These are phyloP conservation scores for Saprolegnia diclina DNA, from an alignment of 352 stramenopile species.

Conservation along the genomic window DNA sequence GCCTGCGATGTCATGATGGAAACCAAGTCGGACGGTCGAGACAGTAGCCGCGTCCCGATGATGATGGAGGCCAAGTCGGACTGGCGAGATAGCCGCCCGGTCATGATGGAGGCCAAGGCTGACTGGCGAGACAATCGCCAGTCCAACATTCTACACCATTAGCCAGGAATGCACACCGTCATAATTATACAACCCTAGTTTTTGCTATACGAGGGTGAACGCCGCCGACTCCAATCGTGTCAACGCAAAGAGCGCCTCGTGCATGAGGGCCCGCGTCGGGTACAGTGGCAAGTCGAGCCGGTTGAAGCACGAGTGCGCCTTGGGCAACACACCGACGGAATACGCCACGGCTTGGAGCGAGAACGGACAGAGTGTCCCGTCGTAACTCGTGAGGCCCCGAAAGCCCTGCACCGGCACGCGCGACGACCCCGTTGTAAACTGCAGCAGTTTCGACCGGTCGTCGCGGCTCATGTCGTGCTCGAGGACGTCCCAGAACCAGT, in stretches of 20 bases:
- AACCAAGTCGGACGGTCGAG: no score
- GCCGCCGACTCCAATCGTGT: constrained; percentile 95
- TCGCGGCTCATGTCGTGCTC: constrained; percentile 70
- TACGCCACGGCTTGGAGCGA: constrained; percentile 55
- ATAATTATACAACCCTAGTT: constrained; percentile 28
- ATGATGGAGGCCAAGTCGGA: no score
- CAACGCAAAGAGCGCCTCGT: constrained; percentile 91
- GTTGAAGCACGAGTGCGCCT: constrained; percentile 82
- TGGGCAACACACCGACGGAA: constrained; percentile 59
- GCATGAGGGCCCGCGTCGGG: constrained; percentile 80
- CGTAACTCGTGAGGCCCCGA: constrained; percentile 65
- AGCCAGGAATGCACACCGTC: no score
- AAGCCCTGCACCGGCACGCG: constrained; percentile 75
- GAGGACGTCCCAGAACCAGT: constrained; percentile 97
- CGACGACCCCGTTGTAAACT: constrained; percentile 77
- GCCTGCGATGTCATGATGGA: no score
- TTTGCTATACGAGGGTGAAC: constrained; percentile 84
- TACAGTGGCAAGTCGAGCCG: constrained; percentile 76
- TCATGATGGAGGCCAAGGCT: no score
- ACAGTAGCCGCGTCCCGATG: no score
- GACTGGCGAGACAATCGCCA: no score
- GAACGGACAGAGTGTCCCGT: constrained; percentile 68
- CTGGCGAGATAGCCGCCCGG: no score
- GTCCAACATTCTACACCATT: no score
- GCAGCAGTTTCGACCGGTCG: constrained; percentile 63